Evolutionary conservation across 164 flowering plant genomes (phyloP), one percentile per base, ranked within the genome.

Genomic region (Nelumbo lutea): DNA sequence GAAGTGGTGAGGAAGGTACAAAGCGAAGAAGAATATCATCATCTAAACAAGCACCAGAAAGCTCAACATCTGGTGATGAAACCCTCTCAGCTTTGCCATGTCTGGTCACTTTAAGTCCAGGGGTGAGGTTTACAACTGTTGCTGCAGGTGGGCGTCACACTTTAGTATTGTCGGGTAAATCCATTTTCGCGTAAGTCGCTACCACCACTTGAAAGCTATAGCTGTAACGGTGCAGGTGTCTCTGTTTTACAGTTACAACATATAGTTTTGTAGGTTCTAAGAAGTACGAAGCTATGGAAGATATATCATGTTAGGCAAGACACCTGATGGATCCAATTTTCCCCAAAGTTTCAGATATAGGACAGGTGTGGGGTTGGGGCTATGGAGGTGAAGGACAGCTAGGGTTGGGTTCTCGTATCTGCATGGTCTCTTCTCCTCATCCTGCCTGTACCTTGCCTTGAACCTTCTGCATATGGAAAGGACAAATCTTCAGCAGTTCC

Each of bases 321-420:
- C 59, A 63, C 68, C n/a, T 78, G 73, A 78, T 75, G 64, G 65
- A 63, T 64, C 67, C 64, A 79, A 61, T 78, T 81, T 77, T 79
- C 73, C 43, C 69, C 69, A 50, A 80, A 76, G 79, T 83, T 86
- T 76, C 93, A 96, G 99, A 96, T 88, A 60, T 87, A 50, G 99
- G 99, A 76, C 96, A 96, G 77, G 97, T 96, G 76, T 96, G 99
- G 99, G 99, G 99, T 79, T 96, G 98, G 99, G 99, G 98, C 66
- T 96, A 96, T 82, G 99, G 99, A 72, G 99, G 99, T 41, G 99
- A 96, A 74, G 99, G 99, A 42, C 99, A 96, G 80, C 87, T 96
- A 65, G 99, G 99, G 57, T 77, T 90, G 82, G 99, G 99, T 46
- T 90, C 97, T 59, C 87, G 96, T 50, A 88, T 91, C 67, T 88